Evolutionary conservation across 495 filamentous ascomycete species (phyloP).

Genomic region (Cercophora sp.): DNA sequence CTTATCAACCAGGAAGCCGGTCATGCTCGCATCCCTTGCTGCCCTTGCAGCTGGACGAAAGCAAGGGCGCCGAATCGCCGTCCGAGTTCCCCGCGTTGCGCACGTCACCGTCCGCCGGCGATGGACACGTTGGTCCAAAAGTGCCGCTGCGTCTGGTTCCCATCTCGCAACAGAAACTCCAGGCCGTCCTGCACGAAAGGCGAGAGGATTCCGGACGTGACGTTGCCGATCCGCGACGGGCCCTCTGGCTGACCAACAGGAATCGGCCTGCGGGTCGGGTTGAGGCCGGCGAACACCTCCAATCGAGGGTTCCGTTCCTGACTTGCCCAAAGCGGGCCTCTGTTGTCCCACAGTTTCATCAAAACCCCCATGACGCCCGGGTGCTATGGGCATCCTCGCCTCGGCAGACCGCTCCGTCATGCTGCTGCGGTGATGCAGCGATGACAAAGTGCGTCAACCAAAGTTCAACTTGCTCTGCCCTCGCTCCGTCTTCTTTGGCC

Average conservation of each 20-base stretch:
- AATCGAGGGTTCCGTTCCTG: neutral
- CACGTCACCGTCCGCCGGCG: too few species aligned
- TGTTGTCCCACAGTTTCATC: neutral
- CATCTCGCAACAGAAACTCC: too few species aligned
- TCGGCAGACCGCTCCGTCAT: too few species aligned
- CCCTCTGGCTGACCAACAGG: neutral
- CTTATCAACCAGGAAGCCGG: neutral
- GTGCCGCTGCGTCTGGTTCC: too few species aligned
- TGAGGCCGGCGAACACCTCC: conserved; percentile 2
- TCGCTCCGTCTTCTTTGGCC: conserved; percentile 59
- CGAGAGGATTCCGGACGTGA: conserved; percentile 4
- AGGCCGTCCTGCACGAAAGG: too few species aligned
- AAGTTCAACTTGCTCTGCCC: conserved; percentile 74
- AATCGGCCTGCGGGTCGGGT: neutral
- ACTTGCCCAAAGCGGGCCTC: neutral
- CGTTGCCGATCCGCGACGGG: conserved; percentile 11
- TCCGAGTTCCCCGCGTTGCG: too few species aligned
- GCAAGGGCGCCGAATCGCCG: neutral
- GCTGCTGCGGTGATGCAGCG: too few species aligned
- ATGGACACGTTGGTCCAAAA: too few species aligned
- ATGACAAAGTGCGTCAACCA: conserved; percentile 46
- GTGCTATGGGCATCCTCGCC: too few species aligned
- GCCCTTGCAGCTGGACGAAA: conserved; percentile 4
- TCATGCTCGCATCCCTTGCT: neutral
- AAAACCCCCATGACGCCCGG: too few species aligned